Base-by-base conservation (phyloP, 805 yeast species). In the Teunomyces stri region DNA sequence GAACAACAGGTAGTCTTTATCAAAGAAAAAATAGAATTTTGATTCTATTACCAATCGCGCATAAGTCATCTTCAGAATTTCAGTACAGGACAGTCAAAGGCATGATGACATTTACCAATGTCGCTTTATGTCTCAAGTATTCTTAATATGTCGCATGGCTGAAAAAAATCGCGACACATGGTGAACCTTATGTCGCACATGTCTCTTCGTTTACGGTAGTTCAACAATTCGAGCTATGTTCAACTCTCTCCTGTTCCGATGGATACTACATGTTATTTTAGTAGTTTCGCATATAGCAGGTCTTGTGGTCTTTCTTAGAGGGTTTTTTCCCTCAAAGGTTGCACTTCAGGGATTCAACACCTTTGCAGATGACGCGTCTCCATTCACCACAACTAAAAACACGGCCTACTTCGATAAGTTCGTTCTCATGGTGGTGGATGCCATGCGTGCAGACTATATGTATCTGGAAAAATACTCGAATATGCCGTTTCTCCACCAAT, bases 271-370 rank as follows among this genome's bases (percentile, higher is more conserved):
- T 9, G 18, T 45, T 6, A 27, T 31, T 6, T 42, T 48, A 12
- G 48, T 56, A 11, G 11, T 51, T 3, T 28, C 50, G 10, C 70
- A 71, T 48, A 47, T 69, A 2, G 42, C 49, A 6, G 88, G 91
- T 0, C 69, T 86, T 15, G 51, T 80, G 16, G 57, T 84, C 5
- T 92, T 92, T 60, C 79, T 87, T 39, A 71, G 73, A 44, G 99
- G 99, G 0, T 94, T 92, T 58, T 90, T 94, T 61, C 98, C 99
- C 0, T 83, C 89, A n/a, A 91, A 92, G 60, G 83, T 81, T 0
- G 82, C 85, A 0, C 69, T 89, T 15, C 78, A 84, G 1, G 96
- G 96, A 44, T 62, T 51, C 50, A 72, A 59, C 54, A 47, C 52
- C 40, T 72, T 73, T 45, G 64, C 55, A 30, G n/a, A 55, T n/a